phyloP scores from a whole-genome alignment of 305 asterid genomes.

The Fraxinus dipetala region DNA sequence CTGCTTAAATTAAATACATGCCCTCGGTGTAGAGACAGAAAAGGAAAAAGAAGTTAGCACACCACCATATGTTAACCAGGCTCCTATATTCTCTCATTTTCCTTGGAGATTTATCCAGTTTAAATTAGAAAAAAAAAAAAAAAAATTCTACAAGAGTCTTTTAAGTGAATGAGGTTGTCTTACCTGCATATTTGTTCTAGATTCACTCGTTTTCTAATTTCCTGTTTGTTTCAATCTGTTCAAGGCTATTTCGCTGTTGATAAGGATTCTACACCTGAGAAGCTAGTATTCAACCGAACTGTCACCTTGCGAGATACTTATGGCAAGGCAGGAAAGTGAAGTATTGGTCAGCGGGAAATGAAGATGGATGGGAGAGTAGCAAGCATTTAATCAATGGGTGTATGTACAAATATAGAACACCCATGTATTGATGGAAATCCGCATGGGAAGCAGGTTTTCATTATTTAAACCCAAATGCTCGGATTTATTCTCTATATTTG shows the following conservation, averaged over 20 bases:
- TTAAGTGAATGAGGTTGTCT: not conserved
- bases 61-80: not conserved
- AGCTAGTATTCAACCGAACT: slow-evolving; percentile 69
- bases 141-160: not conserved
- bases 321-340: slow-evolving; percentile 61
- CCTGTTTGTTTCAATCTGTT: slow-evolving; percentile 6
- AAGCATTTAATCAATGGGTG: not conserved
- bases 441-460: not conserved
- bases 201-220: not conserved
- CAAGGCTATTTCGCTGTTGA: slow-evolving; percentile 76
- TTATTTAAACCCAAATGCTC: not conserved
- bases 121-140: not conserved
- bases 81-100: not conserved
- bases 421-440: not conserved
- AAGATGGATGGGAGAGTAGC: slow-evolving; percentile 4
- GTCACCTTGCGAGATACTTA: slow-evolving; percentile 74
- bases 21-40: not conserved
- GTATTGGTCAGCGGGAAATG: not conserved
- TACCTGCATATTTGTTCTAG: not conserved
- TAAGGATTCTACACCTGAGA: slow-evolving; percentile 60
- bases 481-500: not conserved
- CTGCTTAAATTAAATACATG: not conserved
- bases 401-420: slow-evolving; percentile 17
- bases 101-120: not conserved
- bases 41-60: not conserved